Base-by-base conservation (phyloP, 2,329 filamentous ascomycete genomes). In the Pezicula radicicola region DNA sequence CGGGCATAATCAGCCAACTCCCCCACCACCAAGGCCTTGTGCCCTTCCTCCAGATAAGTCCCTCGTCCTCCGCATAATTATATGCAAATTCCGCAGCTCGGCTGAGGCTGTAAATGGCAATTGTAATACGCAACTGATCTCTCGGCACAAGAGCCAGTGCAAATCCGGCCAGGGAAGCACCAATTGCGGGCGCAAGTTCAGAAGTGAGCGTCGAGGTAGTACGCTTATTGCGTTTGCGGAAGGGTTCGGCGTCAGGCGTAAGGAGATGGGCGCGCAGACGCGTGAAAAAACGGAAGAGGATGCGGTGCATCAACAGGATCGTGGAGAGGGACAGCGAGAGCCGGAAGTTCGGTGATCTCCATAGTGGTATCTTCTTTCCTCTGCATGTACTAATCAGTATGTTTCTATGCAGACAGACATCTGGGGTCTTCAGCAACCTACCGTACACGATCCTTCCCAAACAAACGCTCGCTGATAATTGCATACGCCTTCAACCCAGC, bases 221-320 rank as follows among this genome's bases (percentile, higher is more conserved):
- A 16, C 82, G 81, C 1, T 92, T 92, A 63, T 97, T 97, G 49
- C 93, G 87, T 52, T 79, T 76, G 13, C 91, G 82, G 70, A 97
- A 97, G 0, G 89, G 87, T 50, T 81, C 80, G 1, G 92, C 91
- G 51, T 89, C 82, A n/a, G 89, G 81, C 35, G 88, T 85, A 40
- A 95, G 83, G 4, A 99, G 77, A 57, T 91, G 90, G 1, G 81
- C 77, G 45, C 93, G 86, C 41, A 97, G 75, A 27, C 90, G 83
- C 25, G 82, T 81, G 62, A 97, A 89, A 76, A 97, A 96, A 53
- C 93, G 89, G 72, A 93, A 91, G 25, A 97, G 83, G 1, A 96
- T 77, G 28, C 94, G 85, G 68, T 99, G 94, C 55, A 96, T 83
- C 41, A 97, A 83, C 18, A 97, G 79, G 57, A 97, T 91, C 3